Conservation (phyloP, 441 rosid genomes). For the Croton setiger region DNA sequence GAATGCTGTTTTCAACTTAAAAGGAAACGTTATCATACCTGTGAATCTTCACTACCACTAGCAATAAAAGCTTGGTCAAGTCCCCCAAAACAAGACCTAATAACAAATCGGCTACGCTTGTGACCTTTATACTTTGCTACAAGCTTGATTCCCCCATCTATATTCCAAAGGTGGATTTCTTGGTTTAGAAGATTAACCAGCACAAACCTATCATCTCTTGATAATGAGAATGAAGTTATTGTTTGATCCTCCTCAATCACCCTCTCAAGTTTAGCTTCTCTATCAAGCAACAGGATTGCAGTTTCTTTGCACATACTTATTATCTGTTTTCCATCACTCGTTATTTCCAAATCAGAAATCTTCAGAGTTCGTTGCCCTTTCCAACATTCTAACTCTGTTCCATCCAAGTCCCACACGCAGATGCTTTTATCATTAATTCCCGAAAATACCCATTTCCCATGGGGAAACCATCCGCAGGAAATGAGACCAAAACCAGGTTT, state of each 20-base stretch:
- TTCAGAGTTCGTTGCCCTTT: slow-evolving; percentile 46
- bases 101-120: slow-evolving; percentile 46
- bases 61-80: slow-evolving; percentile 56
- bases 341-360: slow-evolving; percentile 60
- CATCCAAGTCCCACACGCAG: slow-evolving; percentile 56
- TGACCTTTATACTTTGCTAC: slow-evolving; percentile 59
- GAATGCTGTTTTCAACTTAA: not conserved
- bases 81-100: slow-evolving; percentile 71
- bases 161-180: slow-evolving; percentile 65
- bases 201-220: slow-evolving; percentile 49
- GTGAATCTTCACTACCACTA: slow-evolving; percentile 80
- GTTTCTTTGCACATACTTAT: slow-evolving; percentile 48
- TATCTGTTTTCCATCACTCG: slow-evolving; percentile 56
- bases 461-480: slow-evolving; percentile 64
- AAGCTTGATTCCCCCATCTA: slow-evolving; percentile 39
- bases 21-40: slow-evolving; percentile 29
- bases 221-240: slow-evolving; percentile 65
- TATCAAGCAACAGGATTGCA: slow-evolving; percentile 47
- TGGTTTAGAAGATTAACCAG: slow-evolving; percentile 58
- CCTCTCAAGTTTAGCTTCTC: slow-evolving; percentile 45
- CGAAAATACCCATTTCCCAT: slow-evolving; percentile 41
- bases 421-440: slow-evolving; percentile 55
- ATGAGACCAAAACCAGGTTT: slow-evolving; percentile 45
- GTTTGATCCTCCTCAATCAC: slow-evolving; percentile 44
- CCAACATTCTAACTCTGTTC: slow-evolving; percentile 50